phyloP scores from a whole-genome alignment of 805 yeast species.

The Cyberlindnera euphorbiiphila region DNA sequence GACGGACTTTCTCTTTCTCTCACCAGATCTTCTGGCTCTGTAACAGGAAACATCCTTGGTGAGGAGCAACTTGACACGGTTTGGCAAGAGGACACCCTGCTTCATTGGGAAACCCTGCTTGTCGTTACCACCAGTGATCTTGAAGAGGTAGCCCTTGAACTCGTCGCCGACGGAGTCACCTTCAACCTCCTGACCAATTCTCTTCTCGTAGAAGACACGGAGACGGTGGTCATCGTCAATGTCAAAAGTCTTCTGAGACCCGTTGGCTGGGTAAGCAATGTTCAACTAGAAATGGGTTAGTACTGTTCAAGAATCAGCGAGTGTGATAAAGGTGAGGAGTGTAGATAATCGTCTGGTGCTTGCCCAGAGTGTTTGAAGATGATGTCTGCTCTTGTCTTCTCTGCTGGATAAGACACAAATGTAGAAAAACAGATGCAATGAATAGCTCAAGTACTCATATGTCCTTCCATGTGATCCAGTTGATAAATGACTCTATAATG shows the following conservation, averaged over 20 bases:
- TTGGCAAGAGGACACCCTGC: slow-evolving; percentile 99
- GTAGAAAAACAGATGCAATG: too few relatives aligned
- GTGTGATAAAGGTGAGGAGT: neutral
- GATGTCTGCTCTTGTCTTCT: too few relatives aligned
- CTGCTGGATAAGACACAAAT: too few relatives aligned
- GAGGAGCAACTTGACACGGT: slow-evolving; percentile 96
- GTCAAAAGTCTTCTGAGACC: slow-evolving; percentile 97
- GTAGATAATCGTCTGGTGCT: too few relatives aligned
- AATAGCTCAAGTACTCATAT: too few relatives aligned
- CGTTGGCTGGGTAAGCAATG: slow-evolving; percentile 99
- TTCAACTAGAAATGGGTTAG: slow-evolving; percentile 68
- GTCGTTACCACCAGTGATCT: slow-evolving; percentile 99
- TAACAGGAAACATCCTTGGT: slow-evolving; percentile 95
- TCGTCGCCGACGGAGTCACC: slow-evolving; percentile 98
- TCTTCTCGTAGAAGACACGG: slow-evolving; percentile 98
- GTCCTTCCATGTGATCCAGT: too few relatives aligned
- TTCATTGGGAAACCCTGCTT: slow-evolving; percentile 99
- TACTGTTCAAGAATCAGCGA: slow-evolving; percentile 63
- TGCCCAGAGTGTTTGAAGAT: too few relatives aligned
- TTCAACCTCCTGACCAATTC: slow-evolving; percentile 99
- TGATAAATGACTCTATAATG: too few relatives aligned
- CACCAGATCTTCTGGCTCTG: slow-evolving; percentile 99
- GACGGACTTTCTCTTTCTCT: slow-evolving; percentile 99
- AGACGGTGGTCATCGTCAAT: slow-evolving; percentile 99
- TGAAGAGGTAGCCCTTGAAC: slow-evolving; percentile 98